phyloP scores from a whole-genome alignment of 106 monocot species.

The Phalaenopsis aphrodite region DNA sequence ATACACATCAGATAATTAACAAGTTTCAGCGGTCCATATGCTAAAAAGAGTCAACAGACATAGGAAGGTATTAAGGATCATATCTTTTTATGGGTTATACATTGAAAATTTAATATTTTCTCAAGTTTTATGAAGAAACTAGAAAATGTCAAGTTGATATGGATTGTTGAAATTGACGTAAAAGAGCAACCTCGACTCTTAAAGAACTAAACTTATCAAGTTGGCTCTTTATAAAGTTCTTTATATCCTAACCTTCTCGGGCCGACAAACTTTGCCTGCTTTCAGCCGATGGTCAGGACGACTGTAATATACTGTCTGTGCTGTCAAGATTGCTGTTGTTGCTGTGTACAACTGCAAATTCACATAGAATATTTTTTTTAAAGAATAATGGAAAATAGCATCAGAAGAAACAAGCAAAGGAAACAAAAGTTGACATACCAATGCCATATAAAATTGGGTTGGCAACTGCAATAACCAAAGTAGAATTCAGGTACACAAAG shows the following conservation, averaged over 20 bases:
- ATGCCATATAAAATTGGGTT: conserved; percentile 79
- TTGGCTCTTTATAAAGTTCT: no score
- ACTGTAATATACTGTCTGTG: conserved; percentile 69
- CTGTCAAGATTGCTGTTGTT: conserved; percentile 47
- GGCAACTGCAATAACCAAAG: conserved; percentile 56
- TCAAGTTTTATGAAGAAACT: no score
- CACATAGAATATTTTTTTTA: not conserved
- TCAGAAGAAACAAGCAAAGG: not conserved
- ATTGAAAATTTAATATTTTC: no score
- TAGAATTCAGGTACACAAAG: conserved; percentile 3
- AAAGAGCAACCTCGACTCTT: no score
- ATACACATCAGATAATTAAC: no score
- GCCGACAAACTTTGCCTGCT: not conserved
- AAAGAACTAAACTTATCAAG: no score
- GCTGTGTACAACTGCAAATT: conserved; percentile 58
- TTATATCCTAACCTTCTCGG: not conserved
- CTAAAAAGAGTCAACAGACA: no score
- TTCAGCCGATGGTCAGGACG: conserved; percentile 1
- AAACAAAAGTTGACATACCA: conserved; percentile 27
- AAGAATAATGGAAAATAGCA: not conserved
- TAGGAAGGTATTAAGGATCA: no score
- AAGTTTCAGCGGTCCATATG: no score
- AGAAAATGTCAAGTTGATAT: no score
- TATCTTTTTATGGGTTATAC: no score
- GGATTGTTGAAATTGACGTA: no score